Percentiles rank a stretch among this genome's conserved stretches.
Evolutionary conservation across 345 rosid genomes (phyloP).

Genomic region (Melastoma malabathricum): DNA sequence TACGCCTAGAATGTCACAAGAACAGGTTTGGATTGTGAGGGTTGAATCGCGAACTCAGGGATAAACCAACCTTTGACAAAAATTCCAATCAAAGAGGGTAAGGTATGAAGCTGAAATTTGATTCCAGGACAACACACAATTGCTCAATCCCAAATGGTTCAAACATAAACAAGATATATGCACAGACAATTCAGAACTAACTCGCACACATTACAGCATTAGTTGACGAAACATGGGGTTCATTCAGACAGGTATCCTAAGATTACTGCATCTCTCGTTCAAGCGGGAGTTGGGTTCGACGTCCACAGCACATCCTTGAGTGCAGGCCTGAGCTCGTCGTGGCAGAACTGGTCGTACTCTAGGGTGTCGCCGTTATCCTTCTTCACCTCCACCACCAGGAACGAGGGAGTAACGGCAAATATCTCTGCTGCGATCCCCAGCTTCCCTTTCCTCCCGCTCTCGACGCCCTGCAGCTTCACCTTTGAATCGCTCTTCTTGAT

Average conservation of each 20-base stretch:
- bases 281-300: conserved; percentile 37
- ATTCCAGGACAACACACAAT: too few species aligned
- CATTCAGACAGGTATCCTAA: neutral
- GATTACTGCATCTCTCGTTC: conserved; percentile 9
- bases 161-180: too few species aligned
- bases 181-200: too few species aligned
- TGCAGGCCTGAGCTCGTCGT: conserved; percentile 74
- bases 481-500: conserved; percentile 61
- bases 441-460: conserved; percentile 79
- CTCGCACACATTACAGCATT: too few species aligned
- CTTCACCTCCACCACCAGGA: conserved; percentile 77
- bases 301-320: conserved; percentile 85
- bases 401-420: conserved; percentile 62
- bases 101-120: too few species aligned
- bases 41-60: too few species aligned
- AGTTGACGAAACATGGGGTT: neutral
- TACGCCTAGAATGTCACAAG: too few species aligned
- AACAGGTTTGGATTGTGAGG: too few species aligned
- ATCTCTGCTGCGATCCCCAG: conserved; percentile 66
- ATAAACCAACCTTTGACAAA: too few species aligned
- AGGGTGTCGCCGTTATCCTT: conserved; percentile 79
- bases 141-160: too few species aligned
- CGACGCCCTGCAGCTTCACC: conserved; percentile 63
- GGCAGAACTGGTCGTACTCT: conserved; percentile 84
- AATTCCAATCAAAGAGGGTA: too few species aligned